A percentile compares a stretch with the other conserved stretches of the same genome.
These are phyloP conservation scores for Colletotrichum sansevieriae DNA, from an alignment of 2,329 filamentous ascomycete species.

Conservation along the genomic window DNA sequence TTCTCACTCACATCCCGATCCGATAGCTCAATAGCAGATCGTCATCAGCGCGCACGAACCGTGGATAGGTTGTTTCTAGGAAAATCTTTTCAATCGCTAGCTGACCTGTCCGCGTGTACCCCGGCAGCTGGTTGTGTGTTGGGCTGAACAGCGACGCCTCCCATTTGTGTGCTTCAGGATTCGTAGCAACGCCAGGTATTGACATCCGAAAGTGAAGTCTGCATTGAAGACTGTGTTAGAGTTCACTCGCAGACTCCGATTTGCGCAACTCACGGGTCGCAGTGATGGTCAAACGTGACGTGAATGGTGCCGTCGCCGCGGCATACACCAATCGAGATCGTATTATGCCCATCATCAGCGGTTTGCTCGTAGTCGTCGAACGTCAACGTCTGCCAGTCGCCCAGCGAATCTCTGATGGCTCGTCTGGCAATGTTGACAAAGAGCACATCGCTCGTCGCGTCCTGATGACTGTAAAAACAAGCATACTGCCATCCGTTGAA, in stretches of 20 bases:
- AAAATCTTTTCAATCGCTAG: slow-evolving; percentile 35
- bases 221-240: background rate
- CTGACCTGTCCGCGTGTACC: slow-evolving; percentile 35
- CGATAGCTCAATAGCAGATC: slow-evolving; percentile 36
- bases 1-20: slow-evolving; percentile 36
- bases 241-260: rapidly evolving
- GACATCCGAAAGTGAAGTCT: slow-evolving; percentile 38
- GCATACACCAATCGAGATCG: slow-evolving; percentile 36
- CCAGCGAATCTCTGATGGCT: background rate
- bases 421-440: slow-evolving; percentile 32
- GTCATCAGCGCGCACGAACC: slow-evolving; percentile 26
- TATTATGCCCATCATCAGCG: slow-evolving; percentile 40
- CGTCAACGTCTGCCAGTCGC: slow-evolving; percentile 28
- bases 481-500: slow-evolving; percentile 38
- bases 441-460: slow-evolving; percentile 17
- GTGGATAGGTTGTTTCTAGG: slow-evolving; percentile 35
- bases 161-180: slow-evolving; percentile 25
- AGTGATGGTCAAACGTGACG: slow-evolving; percentile 38
- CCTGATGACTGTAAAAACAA: slow-evolving; percentile 34
- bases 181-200: slow-evolving; percentile 23
- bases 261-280: slow-evolving; percentile 32
- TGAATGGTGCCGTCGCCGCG: slow-evolving; percentile 33
- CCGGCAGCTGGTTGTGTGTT: slow-evolving; percentile 34
- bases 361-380: slow-evolving; percentile 38
- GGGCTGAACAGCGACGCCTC: slow-evolving; percentile 34